These are phyloP conservation scores for Blastobotrys serpentis DNA, from an alignment of 1,139 yeast species.

Conservation along the genomic window DNA sequence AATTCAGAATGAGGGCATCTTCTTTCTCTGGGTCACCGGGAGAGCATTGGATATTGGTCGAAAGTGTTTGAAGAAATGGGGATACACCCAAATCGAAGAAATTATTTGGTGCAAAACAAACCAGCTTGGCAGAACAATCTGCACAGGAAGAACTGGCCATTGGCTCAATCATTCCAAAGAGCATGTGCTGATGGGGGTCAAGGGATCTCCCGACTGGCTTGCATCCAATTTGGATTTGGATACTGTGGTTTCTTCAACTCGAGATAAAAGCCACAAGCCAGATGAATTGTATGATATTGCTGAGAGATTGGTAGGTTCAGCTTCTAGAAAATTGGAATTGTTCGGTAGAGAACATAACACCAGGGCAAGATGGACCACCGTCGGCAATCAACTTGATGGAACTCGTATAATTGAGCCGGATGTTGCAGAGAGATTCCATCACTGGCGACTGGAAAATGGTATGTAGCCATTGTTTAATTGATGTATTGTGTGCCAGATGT, in stretches of 20 bases:
- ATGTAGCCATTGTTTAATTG: background rate
- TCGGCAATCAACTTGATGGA: constrained; percentile 78
- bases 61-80: constrained; percentile 75
- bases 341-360: constrained; percentile 86
- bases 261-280: constrained; percentile 89
- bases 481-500: too few relatives aligned
- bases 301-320: constrained; percentile 75
- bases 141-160: constrained; percentile 95
- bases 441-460: constrained; percentile 18
- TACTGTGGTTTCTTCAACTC: constrained; percentile 72
- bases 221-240: constrained; percentile 67
- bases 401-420: constrained; percentile 59
- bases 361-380: constrained; percentile 88
- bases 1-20: constrained; percentile 78
- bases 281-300: constrained; percentile 84
- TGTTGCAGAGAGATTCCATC: constrained; percentile 36
- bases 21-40: constrained; percentile 92
- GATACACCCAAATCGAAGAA: constrained; percentile 74
- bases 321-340: constrained; percentile 76
- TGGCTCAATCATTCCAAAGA: constrained; percentile 96
- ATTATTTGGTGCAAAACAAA: constrained; percentile 88
- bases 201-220: constrained; percentile 79
- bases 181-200: constrained; percentile 78
- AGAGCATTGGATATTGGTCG: constrained; percentile 87
- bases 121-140: constrained; percentile 81